Evolutionary conservation across 768 basidiomycete species (phyloP), one percentile per base, ranked within the genome.

Genomic region (Hygrocybe punicea): DNA sequence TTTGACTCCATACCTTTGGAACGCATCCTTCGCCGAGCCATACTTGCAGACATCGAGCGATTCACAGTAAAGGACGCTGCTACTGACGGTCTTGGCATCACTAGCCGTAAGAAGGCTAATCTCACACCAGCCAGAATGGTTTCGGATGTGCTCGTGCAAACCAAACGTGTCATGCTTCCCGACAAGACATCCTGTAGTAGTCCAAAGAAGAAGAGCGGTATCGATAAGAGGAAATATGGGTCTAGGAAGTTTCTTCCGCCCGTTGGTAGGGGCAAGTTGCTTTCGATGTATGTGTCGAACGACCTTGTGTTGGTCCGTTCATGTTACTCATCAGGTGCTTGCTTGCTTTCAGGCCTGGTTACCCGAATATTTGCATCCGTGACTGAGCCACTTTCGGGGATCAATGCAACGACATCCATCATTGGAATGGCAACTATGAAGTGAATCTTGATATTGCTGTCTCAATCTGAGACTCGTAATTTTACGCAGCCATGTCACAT

Each of bases 141-240:
- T 17, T 52, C 37, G n/a, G 3, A 40, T 17, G 50, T 45, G 3
- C 17, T 57, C 3, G 14, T 25, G 13, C 49, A 17, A 14, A 50
- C 56, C 1, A 57, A 57, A 45, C 39, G 42, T 17, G 56, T 44
- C 17, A 57, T 57, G 56, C 13, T 57, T 13, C 49, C 56, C 21
- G 45, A 23, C 21, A 42, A 16, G 40, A 16, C 40, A 29, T 29
- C 29, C n/a, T n/a, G n/a, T n/a, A 42, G 11, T 16, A n/a, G 6
- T 23, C n/a, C 45, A 47, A 23, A 21, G 21, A 47, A 47, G 23
- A 13, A 23, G 17, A 47, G 23, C 21, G 11, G 17, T 24, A 13
- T 23, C 5, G 45, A 47, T 47, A 13, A 47, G 21, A 47, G 21
- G 45, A 17, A 23, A 47, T 47, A 47, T 24, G 45, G 21, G 6